Evolutionary conservation across 306 rosid genomes (phyloP), one percentile per base, ranked within the genome.

Genomic region (Gastrolobium villosum): DNA sequence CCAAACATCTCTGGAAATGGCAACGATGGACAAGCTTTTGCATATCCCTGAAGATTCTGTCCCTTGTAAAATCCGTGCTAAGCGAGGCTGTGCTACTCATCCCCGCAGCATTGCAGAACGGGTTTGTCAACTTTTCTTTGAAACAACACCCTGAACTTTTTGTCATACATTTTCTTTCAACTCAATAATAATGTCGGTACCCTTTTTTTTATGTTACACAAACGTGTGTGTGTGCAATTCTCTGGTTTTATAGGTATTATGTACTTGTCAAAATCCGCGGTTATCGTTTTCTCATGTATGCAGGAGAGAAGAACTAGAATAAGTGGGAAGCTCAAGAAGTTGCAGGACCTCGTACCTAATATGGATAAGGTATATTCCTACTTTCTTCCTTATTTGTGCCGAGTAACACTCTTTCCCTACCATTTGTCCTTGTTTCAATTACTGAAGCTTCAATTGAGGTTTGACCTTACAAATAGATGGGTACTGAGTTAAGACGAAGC

Each of bases 1-100:
- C 5, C 97, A 92, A 78, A 90, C 99, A 15, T 74, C 85, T 74
- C 81, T 95, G 4, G 99, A 95, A 77, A 90, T 95, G 94, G 94
- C 91, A 41, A 74, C 91, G 0, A 87, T 89, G 41, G 97, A 95
- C 57, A 91, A 88, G 76, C 83, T 95, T 10, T 79, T 95, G 54
- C 92, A 91, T 15, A 93, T 95, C 63, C 99, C 99, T 5, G 89
- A 93, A 82, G 97, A 95, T 65, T 93, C 98, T 11, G 97, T 93
- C 49, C 97, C 99, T 14, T 93, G 98, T 75, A 95, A 95, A 86
- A 95, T 95, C 45, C 99, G 99, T 45, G 99, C 99, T 2, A 95
- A 95, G 86, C 96, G 99, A 81, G 99, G 99, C 41, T 93, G 96
- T 76, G 99, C 99, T 9, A 95, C 99, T 74, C 99, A 95, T 81